phyloP scores from a whole-genome alignment of 1,284 basidiomycete species.

The Puccinia coronata region DNA sequence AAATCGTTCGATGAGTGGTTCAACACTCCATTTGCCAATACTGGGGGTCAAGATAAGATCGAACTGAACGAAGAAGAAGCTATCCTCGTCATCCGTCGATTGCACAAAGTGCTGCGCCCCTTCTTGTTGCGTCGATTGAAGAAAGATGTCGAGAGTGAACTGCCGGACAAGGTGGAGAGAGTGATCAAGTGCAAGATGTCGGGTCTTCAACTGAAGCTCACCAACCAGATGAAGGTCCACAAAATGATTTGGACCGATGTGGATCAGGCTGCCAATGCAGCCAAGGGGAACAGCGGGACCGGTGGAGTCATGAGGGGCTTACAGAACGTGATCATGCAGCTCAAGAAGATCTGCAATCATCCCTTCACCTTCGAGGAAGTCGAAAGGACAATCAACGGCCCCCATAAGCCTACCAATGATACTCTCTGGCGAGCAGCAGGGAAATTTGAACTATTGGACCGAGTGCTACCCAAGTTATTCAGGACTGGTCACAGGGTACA shows the following conservation, averaged over 20 bases:
- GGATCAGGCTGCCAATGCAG: slow-evolving; percentile 33
- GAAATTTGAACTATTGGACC: slow-evolving; percentile 91
- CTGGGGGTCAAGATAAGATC: slow-evolving; percentile 93
- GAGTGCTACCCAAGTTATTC: slow-evolving; percentile 93
- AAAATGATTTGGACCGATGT: slow-evolving; percentile 62
- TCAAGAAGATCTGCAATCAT: slow-evolving; percentile 93
- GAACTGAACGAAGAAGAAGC: slow-evolving; percentile 99
- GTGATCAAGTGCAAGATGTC: slow-evolving; percentile 99
- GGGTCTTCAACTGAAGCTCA: slow-evolving; percentile 87
- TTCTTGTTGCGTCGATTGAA: slow-evolving; percentile 95
- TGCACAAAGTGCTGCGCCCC: slow-evolving; percentile 97
- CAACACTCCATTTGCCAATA: slow-evolving; percentile 98
- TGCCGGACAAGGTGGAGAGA: slow-evolving; percentile 99
- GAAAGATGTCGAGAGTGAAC: slow-evolving; percentile 96
- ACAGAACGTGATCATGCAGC: slow-evolving; percentile 98
- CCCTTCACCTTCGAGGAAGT: slow-evolving; percentile 85
- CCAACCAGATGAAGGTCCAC: slow-evolving; percentile 96
- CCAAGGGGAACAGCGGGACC: slow-evolving; percentile 49
- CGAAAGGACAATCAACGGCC: slow-evolving; percentile 84
- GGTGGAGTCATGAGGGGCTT: slow-evolving; percentile 62
- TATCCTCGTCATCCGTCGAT: slow-evolving; percentile 90
- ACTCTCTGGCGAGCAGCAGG: slow-evolving; percentile 79
- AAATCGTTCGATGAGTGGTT: slow-evolving; percentile 99
- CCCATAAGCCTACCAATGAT: slow-evolving; percentile 73
- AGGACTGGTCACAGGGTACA: slow-evolving; percentile 81